Base-by-base conservation (phyloP, 2,329 filamentous ascomycete species). In the Proliferodiscus dingleyae region DNA sequence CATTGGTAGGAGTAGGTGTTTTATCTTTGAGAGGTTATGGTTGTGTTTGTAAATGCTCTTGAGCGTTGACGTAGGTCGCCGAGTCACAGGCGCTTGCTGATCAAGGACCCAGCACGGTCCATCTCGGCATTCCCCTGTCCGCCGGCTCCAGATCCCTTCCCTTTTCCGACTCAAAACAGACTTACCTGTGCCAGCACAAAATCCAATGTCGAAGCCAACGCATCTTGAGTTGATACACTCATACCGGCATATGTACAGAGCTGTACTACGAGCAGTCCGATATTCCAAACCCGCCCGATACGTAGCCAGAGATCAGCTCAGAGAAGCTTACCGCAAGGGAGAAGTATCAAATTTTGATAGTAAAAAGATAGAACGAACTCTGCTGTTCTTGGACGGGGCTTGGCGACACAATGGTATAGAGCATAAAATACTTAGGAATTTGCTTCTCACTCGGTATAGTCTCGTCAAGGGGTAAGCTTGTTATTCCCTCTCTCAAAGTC, bases 211-310 rank as follows among this genome's bases (percentile, higher is more conserved):
- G 9, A 19, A 18, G 16, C 45, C 49, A 15, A 43, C 30, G 24
- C 28, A 41, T 30, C 24, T 32, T 23, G 67, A 80, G 23, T 60
- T 87, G 41, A 60, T 83, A 30, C 73, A 76, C 55, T 80, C 83
- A 37, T 93, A 91, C 66, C 78, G 87, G 50, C 71, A 77, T 47
- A 71, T 93, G 26, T 84, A 85, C 61, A 80, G 83, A 42, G 73
- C 73, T 5, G 69, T 78, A 15, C 72, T 90, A n/a, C 78, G 73
- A 23, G 87, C 85, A 3, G 78, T 91, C 18, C 81, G 85, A 52
- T 87, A 81, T 68, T 78, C 85, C 11, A 75, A 77, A 51, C 87
- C 86, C 13, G 77, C 81, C 23, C 81, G 85, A 43, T 83, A 72
- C 64, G 69, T 77, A 3, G 71, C 79, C 13, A 77, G 79, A 46